Evolutionary conservation across 129 eudicot genomes (phyloP).

Genomic region (Artemisia annua): DNA sequence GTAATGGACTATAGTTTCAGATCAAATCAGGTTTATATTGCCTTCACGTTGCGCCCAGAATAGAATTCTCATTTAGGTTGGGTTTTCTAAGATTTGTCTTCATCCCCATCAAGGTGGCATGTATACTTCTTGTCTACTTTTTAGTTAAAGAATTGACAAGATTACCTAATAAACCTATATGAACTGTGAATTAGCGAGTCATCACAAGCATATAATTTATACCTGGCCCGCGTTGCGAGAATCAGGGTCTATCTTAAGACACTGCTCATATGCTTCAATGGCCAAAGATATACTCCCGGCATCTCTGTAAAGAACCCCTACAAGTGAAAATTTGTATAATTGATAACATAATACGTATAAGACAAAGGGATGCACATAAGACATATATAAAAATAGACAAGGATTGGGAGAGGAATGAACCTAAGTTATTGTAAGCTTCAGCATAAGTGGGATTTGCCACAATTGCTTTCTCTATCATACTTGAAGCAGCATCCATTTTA

Average conservation of each 20-base stretch:
- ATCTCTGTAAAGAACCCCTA: conserved; percentile 96
- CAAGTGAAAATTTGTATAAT: conserved; percentile 19
- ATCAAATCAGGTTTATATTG: no score
- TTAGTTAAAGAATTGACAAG: neutral
- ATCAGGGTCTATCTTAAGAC: conserved; percentile 95
- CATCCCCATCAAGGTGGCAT: neutral
- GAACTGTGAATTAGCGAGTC: neutral
- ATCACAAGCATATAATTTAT: conserved; percentile 17
- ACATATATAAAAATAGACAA: no score
- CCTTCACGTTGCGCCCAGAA: no score
- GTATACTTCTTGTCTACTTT: neutral
- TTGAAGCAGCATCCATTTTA: conserved; percentile 98
- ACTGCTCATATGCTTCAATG: conserved; percentile 97
- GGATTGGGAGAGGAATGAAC: conserved; percentile 31
- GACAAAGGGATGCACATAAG: neutral
- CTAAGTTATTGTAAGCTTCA: conserved; percentile 95
- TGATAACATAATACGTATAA: neutral
- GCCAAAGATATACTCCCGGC: conserved; percentile 93
- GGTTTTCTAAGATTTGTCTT: neutral
- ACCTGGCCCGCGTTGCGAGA: conserved; percentile 99
- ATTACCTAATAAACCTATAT: conserved; percentile 14
- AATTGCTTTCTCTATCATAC: conserved; percentile 97
- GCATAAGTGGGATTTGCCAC: conserved; percentile 95
- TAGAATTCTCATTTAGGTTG: no score
- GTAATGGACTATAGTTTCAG: no score